These are phyloP conservation scores for Aspergillus pseudoviridinutans DNA, from an alignment of 2,329 filamentous ascomycete species.

Conservation along the genomic window DNA sequence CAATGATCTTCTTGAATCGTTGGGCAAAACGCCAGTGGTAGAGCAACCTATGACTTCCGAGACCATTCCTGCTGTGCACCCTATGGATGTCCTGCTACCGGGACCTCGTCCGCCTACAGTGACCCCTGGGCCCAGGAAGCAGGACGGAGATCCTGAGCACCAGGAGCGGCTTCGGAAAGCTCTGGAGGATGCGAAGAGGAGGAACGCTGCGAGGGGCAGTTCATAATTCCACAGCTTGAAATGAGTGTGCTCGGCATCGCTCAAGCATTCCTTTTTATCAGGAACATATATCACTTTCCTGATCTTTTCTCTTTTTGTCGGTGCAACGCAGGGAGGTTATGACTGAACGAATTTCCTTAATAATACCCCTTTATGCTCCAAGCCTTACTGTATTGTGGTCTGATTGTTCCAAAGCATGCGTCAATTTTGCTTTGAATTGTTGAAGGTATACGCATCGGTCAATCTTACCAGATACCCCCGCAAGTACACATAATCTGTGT, in stretches of 20 bases:
- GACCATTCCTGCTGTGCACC: conserved; percentile 7
- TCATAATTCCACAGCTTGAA: conserved; percentile 2
- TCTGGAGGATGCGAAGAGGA: conserved; percentile 51
- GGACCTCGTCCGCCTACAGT: conserved; percentile 25
- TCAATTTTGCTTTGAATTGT: background rate
- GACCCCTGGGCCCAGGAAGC: conserved; percentile 8
- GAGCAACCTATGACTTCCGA: conserved; percentile 11
- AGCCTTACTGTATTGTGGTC: background rate
- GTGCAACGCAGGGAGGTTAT: conserved; percentile 2
- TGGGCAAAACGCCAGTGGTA: conserved; percentile 26
- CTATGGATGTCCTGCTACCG: conserved; percentile 17
- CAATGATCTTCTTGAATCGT: conserved; percentile 35
- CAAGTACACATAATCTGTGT: background rate
- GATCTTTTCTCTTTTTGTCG: conserved; percentile 1
- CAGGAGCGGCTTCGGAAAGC: conserved; percentile 47
- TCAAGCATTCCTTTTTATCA: background rate
- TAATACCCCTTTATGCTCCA: conserved; percentile 2
- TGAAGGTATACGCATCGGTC: background rate
- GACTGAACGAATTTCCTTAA: conserved; percentile 19
- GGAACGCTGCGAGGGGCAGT: conserved; percentile 43
- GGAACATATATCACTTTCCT: background rate
- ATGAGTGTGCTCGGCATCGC: background rate
- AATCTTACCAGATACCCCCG: background rate
- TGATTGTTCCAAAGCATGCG: background rate
- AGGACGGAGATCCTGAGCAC: conserved; percentile 39